phyloP scores from a whole-genome alignment of 108 stramenopile species.

The Pelagomonas calceolata region DNA sequence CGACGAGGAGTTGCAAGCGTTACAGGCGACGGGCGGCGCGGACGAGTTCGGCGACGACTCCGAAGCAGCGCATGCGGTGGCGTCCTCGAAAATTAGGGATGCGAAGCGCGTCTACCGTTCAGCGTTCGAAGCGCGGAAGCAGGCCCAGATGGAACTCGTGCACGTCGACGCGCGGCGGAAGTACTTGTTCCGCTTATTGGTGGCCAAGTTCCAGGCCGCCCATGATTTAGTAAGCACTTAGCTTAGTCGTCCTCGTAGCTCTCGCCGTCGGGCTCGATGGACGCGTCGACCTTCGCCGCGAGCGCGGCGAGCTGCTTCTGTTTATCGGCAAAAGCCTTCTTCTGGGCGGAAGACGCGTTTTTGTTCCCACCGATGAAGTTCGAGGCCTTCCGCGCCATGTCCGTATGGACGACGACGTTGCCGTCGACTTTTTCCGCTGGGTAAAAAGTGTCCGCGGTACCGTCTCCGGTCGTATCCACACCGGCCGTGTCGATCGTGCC shows the following conservation, averaged over 20 bases:
- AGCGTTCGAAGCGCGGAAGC: background rate
- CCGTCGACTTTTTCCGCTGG: background rate
- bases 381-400: no score
- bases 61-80: background rate
- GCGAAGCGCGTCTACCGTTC: conserved; percentile 3
- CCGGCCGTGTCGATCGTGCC: background rate
- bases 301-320: no score
- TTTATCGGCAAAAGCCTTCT: no score
- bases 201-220: background rate
- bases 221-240: no score
- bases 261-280: background rate
- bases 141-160: background rate
- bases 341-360: no score
- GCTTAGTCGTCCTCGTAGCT: no score
- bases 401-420: background rate
- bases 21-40: background rate
- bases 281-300: no score
- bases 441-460: background rate
- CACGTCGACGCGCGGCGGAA: background rate
- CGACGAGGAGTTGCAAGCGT: background rate
- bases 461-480: background rate
- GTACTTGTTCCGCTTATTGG: background rate
- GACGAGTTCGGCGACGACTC: background rate
- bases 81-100: background rate
- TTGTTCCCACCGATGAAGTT: no score